phyloP scores from a whole-genome alignment of 2,329 filamentous ascomycete genomes.

The Neonectria magnoliae region DNA sequence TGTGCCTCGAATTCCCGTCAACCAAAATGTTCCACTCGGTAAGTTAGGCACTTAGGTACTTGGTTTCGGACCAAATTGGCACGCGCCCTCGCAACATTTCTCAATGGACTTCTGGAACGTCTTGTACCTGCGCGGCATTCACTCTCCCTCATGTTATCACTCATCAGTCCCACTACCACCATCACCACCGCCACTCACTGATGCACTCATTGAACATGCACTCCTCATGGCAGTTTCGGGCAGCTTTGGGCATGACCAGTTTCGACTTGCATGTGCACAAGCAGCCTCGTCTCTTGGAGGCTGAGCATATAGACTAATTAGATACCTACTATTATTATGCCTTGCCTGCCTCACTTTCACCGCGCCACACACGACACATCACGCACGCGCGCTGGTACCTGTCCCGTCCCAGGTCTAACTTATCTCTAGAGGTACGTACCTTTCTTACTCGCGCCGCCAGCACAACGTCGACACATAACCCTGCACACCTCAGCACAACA shows the following conservation, averaged over 20 bases:
- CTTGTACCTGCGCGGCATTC: background rate
- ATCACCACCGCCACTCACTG: no score
- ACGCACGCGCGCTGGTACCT: slow-evolving; percentile 1
- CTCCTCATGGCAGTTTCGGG: background rate
- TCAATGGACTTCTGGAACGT: background rate
- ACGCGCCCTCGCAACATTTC: background rate
- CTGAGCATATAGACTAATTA: no score
- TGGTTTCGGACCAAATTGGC: slow-evolving; percentile 1
- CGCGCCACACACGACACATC: slow-evolving; percentile 24
- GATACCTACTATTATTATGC: background rate
- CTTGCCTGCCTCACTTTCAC: background rate
- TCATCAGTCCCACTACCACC: no score
- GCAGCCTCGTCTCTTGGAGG: slow-evolving; percentile 11
- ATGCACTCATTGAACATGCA: background rate
- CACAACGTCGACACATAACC: slow-evolving; percentile 8
- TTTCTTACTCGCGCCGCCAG: slow-evolving; percentile 6
- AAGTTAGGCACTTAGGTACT: no score
- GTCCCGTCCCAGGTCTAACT: background rate
- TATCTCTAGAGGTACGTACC: slow-evolving; percentile 5
- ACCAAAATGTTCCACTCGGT: no score
- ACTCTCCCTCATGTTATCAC: background rate
- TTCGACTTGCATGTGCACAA: background rate
- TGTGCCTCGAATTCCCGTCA: slow-evolving; percentile 5
- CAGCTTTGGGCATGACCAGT: background rate
- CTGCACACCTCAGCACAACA: background rate